Conservation (phyloP, 2,329 filamentous ascomycete genomes). For the Talaromyces atroroseus region DNA sequence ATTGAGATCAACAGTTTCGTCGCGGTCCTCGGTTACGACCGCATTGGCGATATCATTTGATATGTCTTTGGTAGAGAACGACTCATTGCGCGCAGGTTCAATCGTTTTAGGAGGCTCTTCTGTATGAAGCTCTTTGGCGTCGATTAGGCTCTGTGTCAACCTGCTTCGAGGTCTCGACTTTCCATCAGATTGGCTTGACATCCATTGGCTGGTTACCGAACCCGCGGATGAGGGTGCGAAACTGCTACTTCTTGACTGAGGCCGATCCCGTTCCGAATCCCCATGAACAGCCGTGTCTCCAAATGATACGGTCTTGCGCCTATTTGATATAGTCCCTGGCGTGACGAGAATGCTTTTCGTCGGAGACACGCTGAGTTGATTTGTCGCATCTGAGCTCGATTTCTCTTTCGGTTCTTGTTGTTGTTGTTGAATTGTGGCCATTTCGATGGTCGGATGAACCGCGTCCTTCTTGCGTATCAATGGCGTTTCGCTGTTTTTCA, state of each 20-base stretch:
- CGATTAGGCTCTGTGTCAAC: conserved; percentile 36
- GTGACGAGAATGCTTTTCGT: conserved; percentile 62
- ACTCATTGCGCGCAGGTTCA: conserved; percentile 15
- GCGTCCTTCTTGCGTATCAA: background rate
- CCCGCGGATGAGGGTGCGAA: conserved; percentile 42
- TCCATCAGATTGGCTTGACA: conserved; percentile 27
- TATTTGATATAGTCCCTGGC: conserved; percentile 52
- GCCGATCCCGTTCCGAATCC: conserved; percentile 45
- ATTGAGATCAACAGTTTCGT: conserved; percentile 49
- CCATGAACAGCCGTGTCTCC: conserved; percentile 54
- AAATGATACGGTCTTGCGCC: conserved; percentile 58
- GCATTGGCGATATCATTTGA: conserved; percentile 9
- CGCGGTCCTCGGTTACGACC: conserved; percentile 30
- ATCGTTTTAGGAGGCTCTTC: conserved; percentile 22
- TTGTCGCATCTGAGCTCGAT: conserved; percentile 21
- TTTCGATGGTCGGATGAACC: conserved; percentile 4
- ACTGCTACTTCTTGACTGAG: conserved; percentile 41
- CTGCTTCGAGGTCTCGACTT: conserved; percentile 34
- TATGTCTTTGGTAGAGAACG: conserved; percentile 15
- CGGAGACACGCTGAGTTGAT: conserved; percentile 41
- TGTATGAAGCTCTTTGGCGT: conserved; percentile 29
- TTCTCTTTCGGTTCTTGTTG: conserved; percentile 17
- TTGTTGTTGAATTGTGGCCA: conserved; percentile 19
- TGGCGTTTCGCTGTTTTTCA: background rate
- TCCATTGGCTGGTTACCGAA: conserved; percentile 44